A percentile compares a stretch with the other conserved stretches of the same genome.
phyloP scores from a whole-genome alignment of 2,329 filamentous ascomycete species.

The Mariannaea sp. region DNA sequence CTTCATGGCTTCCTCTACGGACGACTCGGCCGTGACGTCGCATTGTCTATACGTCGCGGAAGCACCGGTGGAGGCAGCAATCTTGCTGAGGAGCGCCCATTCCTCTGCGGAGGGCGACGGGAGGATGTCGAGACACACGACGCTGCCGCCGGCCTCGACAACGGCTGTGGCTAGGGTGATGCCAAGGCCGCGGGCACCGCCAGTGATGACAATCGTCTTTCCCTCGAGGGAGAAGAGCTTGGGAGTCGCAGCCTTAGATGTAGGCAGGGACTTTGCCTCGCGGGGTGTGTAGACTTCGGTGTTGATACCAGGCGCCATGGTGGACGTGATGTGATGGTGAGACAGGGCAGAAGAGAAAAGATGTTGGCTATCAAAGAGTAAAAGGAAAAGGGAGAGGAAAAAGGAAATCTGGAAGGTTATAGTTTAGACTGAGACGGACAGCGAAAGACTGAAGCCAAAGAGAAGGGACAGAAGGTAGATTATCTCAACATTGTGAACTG shows the following conservation, averaged over 20 bases:
- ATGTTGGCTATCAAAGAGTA: not conserved
- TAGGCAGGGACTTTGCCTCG: conserved; percentile 40
- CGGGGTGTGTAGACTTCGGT: conserved; percentile 34
- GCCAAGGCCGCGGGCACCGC: conserved; percentile 56
- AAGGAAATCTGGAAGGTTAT: too few relatives aligned
- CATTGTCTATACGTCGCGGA: conserved; percentile 49
- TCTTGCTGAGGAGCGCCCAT: conserved; percentile 49
- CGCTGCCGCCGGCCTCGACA: conserved; percentile 54
- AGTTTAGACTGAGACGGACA: too few relatives aligned
- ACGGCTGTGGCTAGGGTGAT: conserved; percentile 55
- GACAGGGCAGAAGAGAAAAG: not conserved
- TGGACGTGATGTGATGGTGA: not conserved
- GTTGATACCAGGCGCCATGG: conserved; percentile 38
- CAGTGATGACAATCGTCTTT: conserved; percentile 54
- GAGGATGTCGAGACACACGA: conserved; percentile 54
- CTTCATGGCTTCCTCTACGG: conserved; percentile 43
- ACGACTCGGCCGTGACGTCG: conserved; percentile 53
- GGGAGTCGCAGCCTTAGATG: conserved; percentile 34
- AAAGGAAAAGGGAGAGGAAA: not conserved
- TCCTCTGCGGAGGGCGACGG: conserved; percentile 43
- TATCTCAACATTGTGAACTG: not conserved
- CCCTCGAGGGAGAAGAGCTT: conserved; percentile 52
- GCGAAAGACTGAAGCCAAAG: not conserved
- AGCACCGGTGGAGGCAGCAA: conserved; percentile 43
- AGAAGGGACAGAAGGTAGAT: not conserved